These are phyloP conservation scores for Dovyalis caffra DNA, from an alignment of 345 rosid species.

Conservation along the genomic window DNA sequence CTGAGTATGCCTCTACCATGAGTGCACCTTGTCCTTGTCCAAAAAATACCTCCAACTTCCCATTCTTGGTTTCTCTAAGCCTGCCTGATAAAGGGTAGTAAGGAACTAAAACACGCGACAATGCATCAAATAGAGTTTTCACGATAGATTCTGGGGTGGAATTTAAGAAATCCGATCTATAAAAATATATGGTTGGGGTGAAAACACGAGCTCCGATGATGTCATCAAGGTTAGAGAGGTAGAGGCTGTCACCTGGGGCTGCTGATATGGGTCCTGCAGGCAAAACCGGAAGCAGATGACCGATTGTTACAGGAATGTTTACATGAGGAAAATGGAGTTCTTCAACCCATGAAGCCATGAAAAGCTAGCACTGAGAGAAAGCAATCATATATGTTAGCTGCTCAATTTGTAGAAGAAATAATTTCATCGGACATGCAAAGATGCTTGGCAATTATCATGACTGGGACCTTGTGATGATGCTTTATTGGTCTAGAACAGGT, in stretches of 20 bases:
- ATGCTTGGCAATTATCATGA: constrained; percentile 3
- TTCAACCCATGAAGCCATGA: constrained; percentile 63
- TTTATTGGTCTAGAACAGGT: constrained; percentile 37
- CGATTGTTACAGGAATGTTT: constrained; percentile 46
- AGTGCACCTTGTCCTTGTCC: constrained; percentile 69
- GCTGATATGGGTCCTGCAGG: constrained; percentile 64
- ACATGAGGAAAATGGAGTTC: constrained; percentile 58
- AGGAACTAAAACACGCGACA: constrained; percentile 65
- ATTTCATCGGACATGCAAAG: constrained; percentile 19
- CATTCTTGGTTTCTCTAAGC: constrained; percentile 56
- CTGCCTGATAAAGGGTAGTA: constrained; percentile 85
- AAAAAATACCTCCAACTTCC: constrained; percentile 77
- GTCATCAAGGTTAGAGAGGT: constrained; percentile 89
- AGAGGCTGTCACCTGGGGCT: constrained; percentile 46
- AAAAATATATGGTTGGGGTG: constrained; percentile 86
- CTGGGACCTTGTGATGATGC: constrained; percentile 11
- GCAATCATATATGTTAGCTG: background rate
- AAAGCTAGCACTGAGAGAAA: too few species aligned
- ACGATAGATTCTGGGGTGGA: constrained; percentile 23
- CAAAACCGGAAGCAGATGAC: constrained; percentile 31
- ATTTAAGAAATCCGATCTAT: constrained; percentile 22
- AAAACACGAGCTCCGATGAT: constrained; percentile 74
- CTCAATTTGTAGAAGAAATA: constrained; percentile 25
- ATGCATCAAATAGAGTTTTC: constrained; percentile 47
- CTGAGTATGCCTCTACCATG: constrained; percentile 64